Base-by-base conservation (phyloP, 768 basidiomycete species). In the Tylopilus rubrobrunneus region DNA sequence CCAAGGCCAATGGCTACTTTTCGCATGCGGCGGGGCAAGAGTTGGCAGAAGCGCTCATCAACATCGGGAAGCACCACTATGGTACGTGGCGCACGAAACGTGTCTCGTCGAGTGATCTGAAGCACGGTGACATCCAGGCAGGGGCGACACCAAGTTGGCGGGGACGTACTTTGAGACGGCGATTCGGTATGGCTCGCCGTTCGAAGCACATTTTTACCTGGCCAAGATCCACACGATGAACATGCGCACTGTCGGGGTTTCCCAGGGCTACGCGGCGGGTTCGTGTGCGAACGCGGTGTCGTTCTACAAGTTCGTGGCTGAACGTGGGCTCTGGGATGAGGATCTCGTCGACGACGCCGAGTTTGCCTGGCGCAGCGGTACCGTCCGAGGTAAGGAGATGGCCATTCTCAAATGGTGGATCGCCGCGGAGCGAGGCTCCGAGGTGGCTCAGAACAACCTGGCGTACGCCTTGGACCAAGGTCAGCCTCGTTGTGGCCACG, bases 321-420 rank as follows among this genome's bases (percentile, higher is more conserved):
- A 99, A 67, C 84, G 92, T 23, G 97, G 97, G 6, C 78, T 85
- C n/a, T 87, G 89, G 83, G 86, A 82, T 31, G 87, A 91, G 47
- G 85, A 93, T 61, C 77, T 91, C 47, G 65, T 97, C 27, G 78
- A 81, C 34, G 91, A 96, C 40, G 95, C 92, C 5, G 88, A 92
- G 61, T 73, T 75, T 49, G 77, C 79, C 6, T 93, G 91, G 91
- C 76, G 77, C 67, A 78, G 83, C 31, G 82, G 80, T 11, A 81
- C 82, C 2, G 84, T 87, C 39, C 75, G 82, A 42, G 89, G 88
- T 31, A 85, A 84, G 64, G 86, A 92, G 58, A 78, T 82, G 49
- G 96, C 96, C 3, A 84, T 98, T 73, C 72, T 98, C 31, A 86
- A 88, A 45, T 99, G 97, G 92, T 92, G 87, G 89, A 81, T 97